Conservation (phyloP, 106 monocot species). For the Gastrodia elata region DNA sequence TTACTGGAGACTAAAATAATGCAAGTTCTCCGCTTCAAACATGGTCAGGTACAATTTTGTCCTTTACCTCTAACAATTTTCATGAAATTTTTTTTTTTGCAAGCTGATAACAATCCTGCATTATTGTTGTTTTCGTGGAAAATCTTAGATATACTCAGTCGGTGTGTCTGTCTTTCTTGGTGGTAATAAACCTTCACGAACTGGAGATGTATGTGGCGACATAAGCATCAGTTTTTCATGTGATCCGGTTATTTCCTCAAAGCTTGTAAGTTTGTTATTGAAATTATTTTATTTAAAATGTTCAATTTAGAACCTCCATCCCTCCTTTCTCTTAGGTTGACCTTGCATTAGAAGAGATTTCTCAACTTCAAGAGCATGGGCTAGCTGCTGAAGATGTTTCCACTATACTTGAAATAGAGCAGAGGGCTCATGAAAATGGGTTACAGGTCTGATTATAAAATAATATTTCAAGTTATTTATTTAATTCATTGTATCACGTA, state of each 20-base stretch:
- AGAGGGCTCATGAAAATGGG: conserved; percentile 99
- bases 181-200: conserved; percentile 98
- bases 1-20: conserved; percentile 93
- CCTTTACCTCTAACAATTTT: not conserved
- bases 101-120: not conserved
- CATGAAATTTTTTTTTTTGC: not conserved
- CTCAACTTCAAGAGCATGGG: conserved; percentile 71
- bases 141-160: conserved; percentile 78
- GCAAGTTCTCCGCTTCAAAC: conserved; percentile 96
- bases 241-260: conserved; percentile 85
- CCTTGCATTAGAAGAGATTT: conserved; percentile 86
- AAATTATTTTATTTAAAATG: not conserved
- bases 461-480: not conserved
- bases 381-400: conserved; percentile 71
- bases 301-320: not conserved
- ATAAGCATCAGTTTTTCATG: conserved; percentile 96
- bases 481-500: not conserved
- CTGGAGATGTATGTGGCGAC: conserved; percentile 89
- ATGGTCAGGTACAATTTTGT: conserved; percentile 72
- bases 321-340: conserved; percentile 56
- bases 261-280: conserved; percentile 52
- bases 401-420: conserved; percentile 93
- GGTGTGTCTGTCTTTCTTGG: conserved; percentile 91
- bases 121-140: conserved; percentile 8
- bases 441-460: conserved; percentile 48